Evolutionary conservation across 2,329 filamentous ascomycete genomes (phyloP), one percentile per base, ranked within the genome.

Genomic region (Exophiala dermatitidis): DNA sequence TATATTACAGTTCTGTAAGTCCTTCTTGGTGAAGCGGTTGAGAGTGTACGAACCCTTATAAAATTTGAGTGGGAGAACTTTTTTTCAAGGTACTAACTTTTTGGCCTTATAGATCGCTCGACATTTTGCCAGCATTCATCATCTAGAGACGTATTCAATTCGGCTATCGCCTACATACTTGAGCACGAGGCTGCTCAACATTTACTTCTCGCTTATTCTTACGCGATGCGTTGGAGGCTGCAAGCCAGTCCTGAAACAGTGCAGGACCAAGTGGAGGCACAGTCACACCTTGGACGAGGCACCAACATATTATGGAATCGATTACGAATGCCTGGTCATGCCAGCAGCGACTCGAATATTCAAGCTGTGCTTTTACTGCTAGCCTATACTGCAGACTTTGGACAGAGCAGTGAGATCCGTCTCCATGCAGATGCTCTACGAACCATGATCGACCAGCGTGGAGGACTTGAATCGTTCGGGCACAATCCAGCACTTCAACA

Each of bases 301-400:
- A 62, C 60, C 26, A 60, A 57, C 34, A 47, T 60, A 12, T 49
- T 62, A 10, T 57, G 60, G 54, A 60, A 62, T 36, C 57, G 54
- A 12, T 48, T 62, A 30, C 55, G 43, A 32, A 48, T 47, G 34
- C 44, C 52, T 8, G 54, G 48, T 8, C 53, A 52, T 30, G 53
- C 56, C 32, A 61, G 56, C 38, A 58, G 56, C 26, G 59, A 62
- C 43, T 47, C 59, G 29, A 59, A 58, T 34, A 53, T 62, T 40
- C 60, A 62, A 38, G 56, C 60, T 3, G 60, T 62, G 1, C 60
- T 62, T n/a, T 38, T 62, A 36, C 31, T 62, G 19, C 37, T 62
- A 29, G 59, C 53, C 5, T 62, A 61, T 41, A 57, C 60, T 4
- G 44, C 60, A n/a, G 60, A 62, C 40, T 57, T 59, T 12, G 52